A percentile compares a stretch with the other conserved stretches of the same genome.
phyloP scores from a whole-genome alignment of 208 protist genomes.

The Phytomonas sp. region DNA sequence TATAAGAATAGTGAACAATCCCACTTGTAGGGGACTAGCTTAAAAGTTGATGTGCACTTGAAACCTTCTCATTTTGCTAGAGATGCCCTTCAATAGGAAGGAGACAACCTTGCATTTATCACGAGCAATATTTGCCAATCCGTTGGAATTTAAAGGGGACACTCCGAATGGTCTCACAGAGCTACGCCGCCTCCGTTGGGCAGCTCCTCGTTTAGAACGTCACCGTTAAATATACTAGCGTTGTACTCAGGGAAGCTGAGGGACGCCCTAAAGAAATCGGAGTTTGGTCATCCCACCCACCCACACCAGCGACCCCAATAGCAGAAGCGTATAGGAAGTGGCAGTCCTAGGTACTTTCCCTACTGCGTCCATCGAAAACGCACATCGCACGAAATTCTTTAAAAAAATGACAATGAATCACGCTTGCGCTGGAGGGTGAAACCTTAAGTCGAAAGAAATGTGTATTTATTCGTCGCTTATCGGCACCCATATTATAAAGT shows the following conservation, averaged over 20 bases:
- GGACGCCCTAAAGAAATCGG: slow-evolving; percentile 43
- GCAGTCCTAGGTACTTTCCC: slow-evolving; percentile 13
- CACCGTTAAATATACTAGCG: slow-evolving; percentile 42
- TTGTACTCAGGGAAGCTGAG: slow-evolving; percentile 39
- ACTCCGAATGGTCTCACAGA: slow-evolving; percentile 56
- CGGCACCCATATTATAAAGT: slow-evolving; percentile 6
- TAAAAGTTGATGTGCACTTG: slow-evolving; percentile 62
- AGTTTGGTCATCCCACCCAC: slow-evolving; percentile 45
- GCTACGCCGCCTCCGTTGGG: slow-evolving; percentile 45
- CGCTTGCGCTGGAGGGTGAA: slow-evolving; percentile 5
- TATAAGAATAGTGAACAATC: slow-evolving; percentile 61
- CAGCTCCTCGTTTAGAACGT: slow-evolving; percentile 43
- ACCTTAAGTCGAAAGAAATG: slow-evolving; percentile 2
- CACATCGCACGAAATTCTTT: no score
- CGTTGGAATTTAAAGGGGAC: slow-evolving; percentile 8
- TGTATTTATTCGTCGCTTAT: neutral
- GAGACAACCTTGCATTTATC: slow-evolving; percentile 65
- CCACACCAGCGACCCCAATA: slow-evolving; percentile 78
- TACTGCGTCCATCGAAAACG: neutral
- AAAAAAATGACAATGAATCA: no score
- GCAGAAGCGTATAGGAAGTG: slow-evolving; percentile 34
- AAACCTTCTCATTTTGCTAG: slow-evolving; percentile 25
- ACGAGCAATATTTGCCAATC: slow-evolving; percentile 13
- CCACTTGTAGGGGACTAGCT: slow-evolving; percentile 68
- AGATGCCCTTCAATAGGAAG: slow-evolving; percentile 61